These are phyloP conservation scores for Kentomonas sorsogonicus DNA, from an alignment of 208 protist genomes.

Conservation along the genomic window DNA sequence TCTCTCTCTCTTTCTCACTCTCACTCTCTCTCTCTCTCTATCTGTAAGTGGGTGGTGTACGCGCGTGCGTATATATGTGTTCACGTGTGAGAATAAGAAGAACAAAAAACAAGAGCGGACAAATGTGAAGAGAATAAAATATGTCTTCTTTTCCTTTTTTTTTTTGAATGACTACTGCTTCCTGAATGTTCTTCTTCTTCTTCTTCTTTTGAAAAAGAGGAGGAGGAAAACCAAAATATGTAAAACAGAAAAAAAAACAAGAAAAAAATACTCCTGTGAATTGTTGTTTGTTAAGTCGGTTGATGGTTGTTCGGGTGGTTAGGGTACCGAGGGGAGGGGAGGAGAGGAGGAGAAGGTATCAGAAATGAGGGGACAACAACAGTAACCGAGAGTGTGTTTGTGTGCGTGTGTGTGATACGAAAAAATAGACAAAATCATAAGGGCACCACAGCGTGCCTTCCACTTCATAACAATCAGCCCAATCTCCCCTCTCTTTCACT, in stretches of 20 bases:
- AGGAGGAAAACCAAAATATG: conserved; percentile 1
- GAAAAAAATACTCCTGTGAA: background rate
- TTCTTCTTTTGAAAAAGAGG: conserved; percentile 1
- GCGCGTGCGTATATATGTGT: no score
- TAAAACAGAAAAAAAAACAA: conserved; percentile 9
- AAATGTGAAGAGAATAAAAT: conserved; percentile 2
- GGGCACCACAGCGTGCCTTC: no score
- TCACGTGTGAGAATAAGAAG: no score
- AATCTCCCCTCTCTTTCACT: background rate
- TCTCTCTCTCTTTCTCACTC: background rate
- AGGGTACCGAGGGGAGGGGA: background rate
- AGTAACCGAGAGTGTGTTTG: background rate
- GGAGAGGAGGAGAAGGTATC: background rate
- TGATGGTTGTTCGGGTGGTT: background rate
- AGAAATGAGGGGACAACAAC: background rate
- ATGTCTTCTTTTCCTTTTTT: conserved; percentile 1
- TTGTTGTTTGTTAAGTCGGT: no score
- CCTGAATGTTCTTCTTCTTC: background rate
- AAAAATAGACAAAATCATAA: conserved; percentile 17
- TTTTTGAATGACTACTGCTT: conserved; percentile 4
- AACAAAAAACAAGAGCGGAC: background rate
- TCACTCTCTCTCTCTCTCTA: background rate
- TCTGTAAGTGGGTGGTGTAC: no score
- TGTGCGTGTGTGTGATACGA: no score
- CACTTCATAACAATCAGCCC: background rate